These are phyloP conservation scores for Steccherinum ochraceum DNA, from an alignment of 768 basidiomycete species.

Conservation along the genomic window DNA sequence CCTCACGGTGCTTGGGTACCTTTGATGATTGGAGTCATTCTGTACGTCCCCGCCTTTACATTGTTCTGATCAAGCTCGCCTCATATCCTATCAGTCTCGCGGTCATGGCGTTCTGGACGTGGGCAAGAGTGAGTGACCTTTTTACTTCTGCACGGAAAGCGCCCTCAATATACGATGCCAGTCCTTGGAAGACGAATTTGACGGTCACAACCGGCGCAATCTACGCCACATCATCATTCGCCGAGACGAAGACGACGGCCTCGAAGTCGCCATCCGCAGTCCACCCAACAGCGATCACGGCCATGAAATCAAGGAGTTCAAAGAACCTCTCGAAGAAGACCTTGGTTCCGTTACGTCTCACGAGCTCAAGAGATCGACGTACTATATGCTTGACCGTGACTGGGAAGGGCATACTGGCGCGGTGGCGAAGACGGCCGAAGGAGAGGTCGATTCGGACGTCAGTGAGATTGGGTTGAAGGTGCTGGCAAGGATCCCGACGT, in stretches of 20 bases:
- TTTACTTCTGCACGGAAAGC: no score
- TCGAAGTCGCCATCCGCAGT: background rate
- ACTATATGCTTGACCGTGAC: constrained; percentile 5
- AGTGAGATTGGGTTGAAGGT: constrained; percentile 12
- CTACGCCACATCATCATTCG: constrained; percentile 45
- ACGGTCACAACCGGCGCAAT: constrained; percentile 47
- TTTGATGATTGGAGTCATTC: constrained; percentile 44
- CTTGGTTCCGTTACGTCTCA: constrained; percentile 17
- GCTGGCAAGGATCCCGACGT: constrained; percentile 40
- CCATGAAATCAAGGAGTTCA: constrained; percentile 10
- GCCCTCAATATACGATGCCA: no score
- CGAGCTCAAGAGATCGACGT: constrained; percentile 1
- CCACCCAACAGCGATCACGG: constrained; percentile 27
- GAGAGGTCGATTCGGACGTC: background rate
- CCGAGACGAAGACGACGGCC: background rate
- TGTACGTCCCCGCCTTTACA: constrained; percentile 27
- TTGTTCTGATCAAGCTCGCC: background rate
- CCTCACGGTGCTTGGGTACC: constrained; percentile 67
- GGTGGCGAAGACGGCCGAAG: background rate
- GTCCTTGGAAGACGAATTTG: constrained; percentile 57
- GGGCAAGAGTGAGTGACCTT: constrained; percentile 48
- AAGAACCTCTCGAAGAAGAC: constrained; percentile 9
- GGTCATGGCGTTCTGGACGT: constrained; percentile 60
- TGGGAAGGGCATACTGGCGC: background rate
- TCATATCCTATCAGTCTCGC: no score